Conservation (phyloP, 108 stramenopile species). For the Nitzschia inconspicua region DNA sequence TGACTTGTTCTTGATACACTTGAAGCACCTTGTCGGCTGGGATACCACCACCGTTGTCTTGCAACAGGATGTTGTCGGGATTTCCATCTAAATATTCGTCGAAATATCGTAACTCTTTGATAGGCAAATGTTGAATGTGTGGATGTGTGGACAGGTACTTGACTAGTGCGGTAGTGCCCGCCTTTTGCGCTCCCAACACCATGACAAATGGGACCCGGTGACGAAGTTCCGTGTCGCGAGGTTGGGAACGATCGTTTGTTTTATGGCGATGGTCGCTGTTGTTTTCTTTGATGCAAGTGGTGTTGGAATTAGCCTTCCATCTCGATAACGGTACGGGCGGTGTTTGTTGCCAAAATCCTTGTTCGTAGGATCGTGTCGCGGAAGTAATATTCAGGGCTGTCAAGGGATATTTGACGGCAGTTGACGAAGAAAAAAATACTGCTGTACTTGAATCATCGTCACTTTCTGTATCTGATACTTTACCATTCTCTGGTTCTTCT, state of each 20-base stretch:
- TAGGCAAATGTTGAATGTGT: background rate
- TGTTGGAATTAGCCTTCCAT: slow-evolving; percentile 5
- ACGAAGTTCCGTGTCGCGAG: background rate
- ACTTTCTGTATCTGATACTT: too few species aligned
- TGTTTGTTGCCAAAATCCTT: slow-evolving; percentile 9
- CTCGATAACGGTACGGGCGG: slow-evolving; percentile 8
- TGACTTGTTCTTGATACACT: background rate
- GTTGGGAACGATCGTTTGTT: too few species aligned
- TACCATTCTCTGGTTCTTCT: too few species aligned
- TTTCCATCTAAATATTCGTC: slow-evolving; percentile 40
- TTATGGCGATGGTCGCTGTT: too few species aligned
- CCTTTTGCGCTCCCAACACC: slow-evolving; percentile 25
- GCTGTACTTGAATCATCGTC: too few species aligned
- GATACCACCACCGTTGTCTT: background rate
- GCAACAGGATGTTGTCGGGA: background rate
- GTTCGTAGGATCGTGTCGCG: background rate
- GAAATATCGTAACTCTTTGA: slow-evolving; percentile 22
- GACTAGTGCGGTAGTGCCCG: slow-evolving; percentile 17
- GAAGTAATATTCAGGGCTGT: background rate
- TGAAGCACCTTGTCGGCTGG: background rate
- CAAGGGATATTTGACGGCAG: slow-evolving; percentile 5
- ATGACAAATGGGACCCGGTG: slow-evolving; percentile 16
- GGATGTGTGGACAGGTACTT: slow-evolving; percentile 23
- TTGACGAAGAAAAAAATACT: too few species aligned
- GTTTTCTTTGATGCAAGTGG: slow-evolving; percentile 7